Conservation (phyloP, 2,329 filamentous ascomycete genomes). For the Aureobasidium sp. region DNA sequence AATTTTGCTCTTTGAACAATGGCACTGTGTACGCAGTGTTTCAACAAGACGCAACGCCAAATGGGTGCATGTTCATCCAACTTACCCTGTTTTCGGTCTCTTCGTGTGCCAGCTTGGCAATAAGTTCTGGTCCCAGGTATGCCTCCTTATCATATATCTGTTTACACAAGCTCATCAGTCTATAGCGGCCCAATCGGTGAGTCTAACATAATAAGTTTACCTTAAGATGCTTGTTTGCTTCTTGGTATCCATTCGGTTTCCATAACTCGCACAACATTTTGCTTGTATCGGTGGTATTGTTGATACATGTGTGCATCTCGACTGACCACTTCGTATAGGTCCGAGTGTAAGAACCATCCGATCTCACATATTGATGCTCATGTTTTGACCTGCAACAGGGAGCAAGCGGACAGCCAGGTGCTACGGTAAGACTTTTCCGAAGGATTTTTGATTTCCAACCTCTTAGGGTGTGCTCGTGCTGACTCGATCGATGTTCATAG, state of each 20-base stretch:
- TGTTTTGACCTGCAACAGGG: not conserved
- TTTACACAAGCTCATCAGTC: not conserved
- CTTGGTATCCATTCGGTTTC: not conserved
- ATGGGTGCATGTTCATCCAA: conserved; percentile 20
- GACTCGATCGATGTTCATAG: not conserved
- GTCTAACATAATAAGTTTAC: not conserved
- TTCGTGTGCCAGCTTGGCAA: not conserved
- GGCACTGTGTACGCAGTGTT: conserved; percentile 24
- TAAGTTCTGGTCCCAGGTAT: conserved; percentile 3
- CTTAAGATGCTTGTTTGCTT: not conserved
- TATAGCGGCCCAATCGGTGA: not conserved
- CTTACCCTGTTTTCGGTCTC: conserved; percentile 14
- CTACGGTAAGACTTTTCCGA: conserved; percentile 1
- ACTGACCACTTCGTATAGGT: not conserved
- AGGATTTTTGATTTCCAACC: not conserved
- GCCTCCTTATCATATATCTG: not conserved
- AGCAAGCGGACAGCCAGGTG: conserved; percentile 15
- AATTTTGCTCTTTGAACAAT: conserved; percentile 22
- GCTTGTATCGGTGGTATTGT: not conserved
- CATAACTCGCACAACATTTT: not conserved
- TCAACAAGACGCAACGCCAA: conserved; percentile 18
- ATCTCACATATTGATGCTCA: not conserved
- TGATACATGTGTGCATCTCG: not conserved
- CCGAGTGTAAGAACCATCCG: not conserved
- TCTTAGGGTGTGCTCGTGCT: not conserved